Evolutionary conservation across 768 basidiomycete genomes (phyloP), one percentile per base, ranked within the genome.

Genomic region (Suillus paluster): DNA sequence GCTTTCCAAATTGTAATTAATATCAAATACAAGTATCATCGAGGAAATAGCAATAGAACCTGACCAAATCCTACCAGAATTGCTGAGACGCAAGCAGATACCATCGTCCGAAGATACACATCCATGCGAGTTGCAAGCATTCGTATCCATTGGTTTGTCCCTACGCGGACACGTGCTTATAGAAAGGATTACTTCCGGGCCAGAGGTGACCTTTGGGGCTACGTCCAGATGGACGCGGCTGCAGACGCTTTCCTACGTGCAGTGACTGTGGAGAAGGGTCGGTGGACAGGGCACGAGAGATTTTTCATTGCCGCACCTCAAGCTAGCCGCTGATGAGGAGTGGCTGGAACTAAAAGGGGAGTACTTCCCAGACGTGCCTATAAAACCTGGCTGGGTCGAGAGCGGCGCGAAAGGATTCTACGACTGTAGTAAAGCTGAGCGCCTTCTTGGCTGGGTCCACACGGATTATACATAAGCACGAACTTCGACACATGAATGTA

Each of bases 271-370:
- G 77, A 81, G 21, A 75, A 71, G 44, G 77, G 70, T 1, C 73
- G 71, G 60, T 87, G 85, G 83, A 69, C 75, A 11, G 85, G 88
- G 1, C 88, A 90, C 58, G 89, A 94, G 67, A 78, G 75, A 5
- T 92, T 92, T 74, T 87, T 88, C 73, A 86, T 92, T 62, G 80
- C 76, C 7, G 84, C 87, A n/a, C 84, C 86, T 15, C 80, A 81
- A n/a, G 36, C 82, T 81, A 21, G 80, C 81, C 7, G 76, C 71
- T 19, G 79, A 84, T 25, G 76, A 77, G 38, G 79, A 82, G 25
- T 79, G 83, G 42, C 64, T 73, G 68, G 79, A 76, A 27, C 64
- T 91, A 65, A 75, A 81, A 62, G 72, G 78, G 64, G 71, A 69
- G 63, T 81, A 81, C 61, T 91, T 80, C 77, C 82, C 84, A 5